Conservation (phyloP, 2,329 filamentous ascomycete species). For the Tricladium varicosporioides region DNA sequence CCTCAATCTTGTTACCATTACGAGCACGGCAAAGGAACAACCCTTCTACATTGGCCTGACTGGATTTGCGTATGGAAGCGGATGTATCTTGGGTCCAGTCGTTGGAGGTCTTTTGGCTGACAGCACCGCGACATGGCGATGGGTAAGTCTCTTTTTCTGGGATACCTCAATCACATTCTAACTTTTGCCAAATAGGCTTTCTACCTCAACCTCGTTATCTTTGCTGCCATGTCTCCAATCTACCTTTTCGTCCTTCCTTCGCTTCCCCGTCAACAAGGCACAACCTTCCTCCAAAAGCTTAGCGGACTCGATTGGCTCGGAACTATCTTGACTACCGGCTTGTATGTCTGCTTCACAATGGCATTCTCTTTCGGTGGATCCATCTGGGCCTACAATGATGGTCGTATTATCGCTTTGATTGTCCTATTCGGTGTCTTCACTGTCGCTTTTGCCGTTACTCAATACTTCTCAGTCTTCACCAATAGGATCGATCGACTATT, state of each 20-base stretch:
- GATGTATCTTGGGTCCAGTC: slow-evolving; percentile 40
- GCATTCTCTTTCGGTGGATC: slow-evolving; percentile 5
- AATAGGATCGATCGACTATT: slow-evolving; percentile 43
- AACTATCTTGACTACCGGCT: background rate
- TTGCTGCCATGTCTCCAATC: slow-evolving; percentile 1
- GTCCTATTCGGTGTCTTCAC: slow-evolving; percentile 42
- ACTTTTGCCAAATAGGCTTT: slow-evolving; percentile 33
- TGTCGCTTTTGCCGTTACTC: slow-evolving; percentile 38
- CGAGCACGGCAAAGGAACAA: slow-evolving; percentile 34
- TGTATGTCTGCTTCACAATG: background rate
- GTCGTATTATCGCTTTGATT: slow-evolving; percentile 20
- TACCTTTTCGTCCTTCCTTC: background rate
- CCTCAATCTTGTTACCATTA: slow-evolving; percentile 31
- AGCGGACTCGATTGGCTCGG: slow-evolving; percentile 34
- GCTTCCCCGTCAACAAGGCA: slow-evolving; percentile 1
- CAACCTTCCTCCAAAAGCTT: slow-evolving; percentile 7
- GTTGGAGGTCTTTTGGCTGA: slow-evolving; percentile 37
- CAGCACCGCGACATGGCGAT: slow-evolving; percentile 34
- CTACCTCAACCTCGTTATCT: slow-evolving; percentile 30
- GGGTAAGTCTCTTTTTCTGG: slow-evolving; percentile 19
- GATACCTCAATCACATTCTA: slow-evolving; percentile 36
- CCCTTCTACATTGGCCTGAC: slow-evolving; percentile 33
- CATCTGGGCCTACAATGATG: background rate
- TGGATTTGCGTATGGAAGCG: slow-evolving; percentile 38
- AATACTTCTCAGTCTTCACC: slow-evolving; percentile 45